Base-by-base conservation (phyloP, 208 protist genomes). In the Strigomonas oncopelti region DNA sequence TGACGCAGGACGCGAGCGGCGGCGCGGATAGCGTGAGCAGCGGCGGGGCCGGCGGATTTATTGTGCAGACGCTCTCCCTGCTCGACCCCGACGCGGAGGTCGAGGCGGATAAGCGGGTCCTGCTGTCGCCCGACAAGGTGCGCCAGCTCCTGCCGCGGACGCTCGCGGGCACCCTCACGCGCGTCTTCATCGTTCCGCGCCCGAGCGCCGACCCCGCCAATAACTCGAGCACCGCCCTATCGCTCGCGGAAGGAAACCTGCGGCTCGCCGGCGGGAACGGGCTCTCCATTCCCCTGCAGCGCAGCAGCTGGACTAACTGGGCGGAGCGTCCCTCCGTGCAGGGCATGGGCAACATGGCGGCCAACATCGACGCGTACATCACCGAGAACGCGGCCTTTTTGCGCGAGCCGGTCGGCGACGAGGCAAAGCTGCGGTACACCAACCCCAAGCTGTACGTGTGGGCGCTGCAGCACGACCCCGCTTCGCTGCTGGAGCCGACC, bases 41-140 rank as follows among this genome's bases (percentile, higher is more conserved):
- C 14, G 72, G 71, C 22, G 52, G 45, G 16, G 56, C 74, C 24
- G 72, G 71, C 29, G 80, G 84, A 0, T 77, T 65, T 51, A 80
- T 84, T 48, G 72, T 94, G 16, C 88, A 91, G 71, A 84, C 79
- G 27, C 85, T 90, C 65, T 91, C 88, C 1, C 65, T 91, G 32
- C 74, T 94, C 34, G 62, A 69, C 13, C 55, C 66, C 29, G 48
- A 77, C 69, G 54, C 77, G 51, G 58, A 65, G 1, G 62, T 78
- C 25, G 67, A 83, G 52, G 61, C 70, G n/a, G 55, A 71, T 29
- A 78, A 76, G 48, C 76, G 72, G 54, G 76, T 84, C n/a, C 53
- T 76, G 9, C 27, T 94, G 13, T 67, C 68, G 24, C 60, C 76
- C 29, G 61, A 75, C 29, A 42, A 74, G 28, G 73, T 81, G 31